A percentile compares a stretch with the other conserved stretches of the same genome.
phyloP scores from a whole-genome alignment of 1,139 yeast genomes.

The Meyerozyma carpophila region DNA sequence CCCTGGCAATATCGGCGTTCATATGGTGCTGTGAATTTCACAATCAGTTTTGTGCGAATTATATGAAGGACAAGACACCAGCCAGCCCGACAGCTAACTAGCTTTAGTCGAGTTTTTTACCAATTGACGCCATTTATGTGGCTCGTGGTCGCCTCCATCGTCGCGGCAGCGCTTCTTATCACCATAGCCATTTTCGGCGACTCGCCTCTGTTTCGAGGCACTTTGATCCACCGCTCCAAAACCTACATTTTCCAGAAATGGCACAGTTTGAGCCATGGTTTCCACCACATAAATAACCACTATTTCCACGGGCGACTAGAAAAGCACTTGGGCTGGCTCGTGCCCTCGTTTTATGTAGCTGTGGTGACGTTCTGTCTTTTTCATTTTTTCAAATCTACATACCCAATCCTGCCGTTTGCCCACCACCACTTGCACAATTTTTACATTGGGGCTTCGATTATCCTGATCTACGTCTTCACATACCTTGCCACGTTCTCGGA shows the following conservation, averaged over 20 bases:
- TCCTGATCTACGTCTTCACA: slow-evolving; percentile 30
- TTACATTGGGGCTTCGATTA: slow-evolving; percentile 26
- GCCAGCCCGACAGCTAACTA: too few relatives aligned
- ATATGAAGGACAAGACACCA: background rate
- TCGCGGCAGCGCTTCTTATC: slow-evolving; percentile 4
- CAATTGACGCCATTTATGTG: background rate
- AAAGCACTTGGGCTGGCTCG: slow-evolving; percentile 28
- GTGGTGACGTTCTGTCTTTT: slow-evolving; percentile 42
- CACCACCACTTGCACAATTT: slow-evolving; percentile 9
- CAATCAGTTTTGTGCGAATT: background rate
- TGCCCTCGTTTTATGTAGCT: slow-evolving; percentile 45
- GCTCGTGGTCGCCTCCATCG: background rate
- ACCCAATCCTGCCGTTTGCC: slow-evolving; percentile 19
- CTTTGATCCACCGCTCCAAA: slow-evolving; percentile 23
- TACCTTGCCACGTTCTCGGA: slow-evolving; percentile 42
- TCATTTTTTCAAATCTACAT: slow-evolving; percentile 40
- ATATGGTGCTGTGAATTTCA: background rate
- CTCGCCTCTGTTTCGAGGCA: slow-evolving; percentile 41
- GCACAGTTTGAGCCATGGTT: background rate
- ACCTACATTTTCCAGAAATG: background rate
- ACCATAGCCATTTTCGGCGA: slow-evolving; percentile 44
- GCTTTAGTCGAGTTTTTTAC: too few relatives aligned
- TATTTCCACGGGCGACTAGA: slow-evolving; percentile 14
- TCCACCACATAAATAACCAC: slow-evolving; percentile 5
- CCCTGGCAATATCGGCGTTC: slow-evolving; percentile 10